Base-by-base conservation (phyloP, 2,329 filamentous ascomycete species). In the Alternaria alternata region DNA sequence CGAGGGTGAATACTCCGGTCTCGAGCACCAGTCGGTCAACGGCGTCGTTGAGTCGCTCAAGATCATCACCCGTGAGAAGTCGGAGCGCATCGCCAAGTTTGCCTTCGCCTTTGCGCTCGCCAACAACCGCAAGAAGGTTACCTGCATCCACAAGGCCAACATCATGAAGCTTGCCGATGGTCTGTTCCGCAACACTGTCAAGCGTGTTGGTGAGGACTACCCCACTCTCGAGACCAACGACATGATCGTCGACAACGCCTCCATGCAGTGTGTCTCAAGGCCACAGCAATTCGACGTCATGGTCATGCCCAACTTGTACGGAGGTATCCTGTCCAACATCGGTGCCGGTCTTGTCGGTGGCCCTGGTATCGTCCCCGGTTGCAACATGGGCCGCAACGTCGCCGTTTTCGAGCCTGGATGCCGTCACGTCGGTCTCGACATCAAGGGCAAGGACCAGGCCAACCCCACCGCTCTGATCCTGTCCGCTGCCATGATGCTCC, bases 121-220 rank as follows among this genome's bases (percentile, higher is more conserved):
- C 82, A 99, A 99, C 88, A 94, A 96, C 88, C 89, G 95, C 80
- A 94, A 96, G 87, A 98, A 98, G 91, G 93, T 99, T 59, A 98
- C 95, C 71, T 97, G 94, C 86, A 98, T 99, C 80, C 95, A 99
- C 91, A 99, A 99, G 88, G 95, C 95, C 84, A 99, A 99, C 88
- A 99, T 99, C 86, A 99, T 99, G 95, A 99, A 99, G 88, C 88
- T 99, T 61, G 94, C 94, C 80, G 95, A 99, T 75, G 95, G 95
- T 83, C 91, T 99, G 59, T 99, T 99, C 92, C 91, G 95, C 81
- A 94, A 90, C 85, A 98, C 95, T 72, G 96, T 98, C 87, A 93
- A 96, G 86, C 87, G 89, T 76, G 89, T 95, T 71, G 92, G 93
- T 70, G 91, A 96, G 85, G 93, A 97, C 81, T 99, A 95, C 85